Evolutionary conservation across 2,329 filamentous ascomycete genomes (phyloP), one percentile per base, ranked within the genome.

Genomic region (Pseudocercospora cruenta): DNA sequence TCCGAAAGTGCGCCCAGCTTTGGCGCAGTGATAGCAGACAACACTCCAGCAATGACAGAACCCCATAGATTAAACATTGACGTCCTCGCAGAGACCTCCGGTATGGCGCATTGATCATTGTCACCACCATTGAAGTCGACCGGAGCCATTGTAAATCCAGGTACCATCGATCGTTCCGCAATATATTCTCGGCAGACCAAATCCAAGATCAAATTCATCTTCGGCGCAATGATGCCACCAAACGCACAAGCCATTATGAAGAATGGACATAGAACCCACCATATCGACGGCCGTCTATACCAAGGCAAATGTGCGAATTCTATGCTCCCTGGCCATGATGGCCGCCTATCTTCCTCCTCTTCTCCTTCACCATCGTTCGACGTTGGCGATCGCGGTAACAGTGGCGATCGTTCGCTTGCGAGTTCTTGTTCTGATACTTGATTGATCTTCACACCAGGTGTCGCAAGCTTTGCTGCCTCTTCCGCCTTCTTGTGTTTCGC

Each of bases 111-210:
- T 79, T 96, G 91, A 4, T 87, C 85, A 74, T 96, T 94, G 53
- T 91, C 87, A 31, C 80, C 85, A 3, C 72, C 72, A 19, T 89
- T 90, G 28, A 91, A 84, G 3, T 91, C 75, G 3, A 94, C 84
- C 0, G 91, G 91, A 0, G 85, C 76, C 74, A 89, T 85, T 6
- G 83, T 83, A 70, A 88, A 87, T 26, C 79, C 81, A 0, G 90
- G 89, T 68, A 92, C 84, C 8, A 79, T 71, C 7, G 86, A 83
- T 76, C 86, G 82, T 72, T 96, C 90, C 24, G 89, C 85, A 70
- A 95, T 90, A 78, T 97, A 96, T 67, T 91, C 86, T 68, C 88
- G 87, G 78, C 95, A 99, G 60, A 98, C 87, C 28, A 99, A 84
- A 65, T 90, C 86, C 67, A 96, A 84, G 68, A 96, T 92, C 79